Conservation (phyloP, 2,329 filamentous ascomycete species). For the Volutella citrinella region DNA sequence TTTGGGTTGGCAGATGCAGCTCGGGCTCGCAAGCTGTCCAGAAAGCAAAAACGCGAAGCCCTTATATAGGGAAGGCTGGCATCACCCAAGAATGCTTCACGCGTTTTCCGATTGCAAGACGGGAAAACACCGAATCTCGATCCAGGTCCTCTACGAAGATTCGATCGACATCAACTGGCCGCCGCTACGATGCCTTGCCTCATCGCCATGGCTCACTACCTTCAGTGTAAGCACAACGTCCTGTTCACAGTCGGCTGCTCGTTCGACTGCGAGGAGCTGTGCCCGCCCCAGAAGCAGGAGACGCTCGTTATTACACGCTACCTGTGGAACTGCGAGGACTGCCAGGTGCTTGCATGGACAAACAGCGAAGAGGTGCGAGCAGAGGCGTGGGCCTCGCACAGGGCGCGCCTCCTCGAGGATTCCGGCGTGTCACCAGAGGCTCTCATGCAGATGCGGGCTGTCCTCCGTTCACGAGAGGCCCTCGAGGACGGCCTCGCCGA, state of each 20-base stretch:
- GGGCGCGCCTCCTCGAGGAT: background rate
- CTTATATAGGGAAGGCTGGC: too few relatives aligned
- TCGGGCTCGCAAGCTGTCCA: too few relatives aligned
- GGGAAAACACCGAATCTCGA: too few relatives aligned
- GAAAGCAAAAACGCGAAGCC: too few relatives aligned
- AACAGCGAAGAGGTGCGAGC: slow-evolving; percentile 8
- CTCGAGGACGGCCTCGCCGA: slow-evolving; percentile 9
- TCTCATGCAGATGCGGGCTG: slow-evolving; percentile 3
- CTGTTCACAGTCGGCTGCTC: slow-evolving; percentile 29
- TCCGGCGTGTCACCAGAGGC: background rate
- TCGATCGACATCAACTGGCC: too few relatives aligned
- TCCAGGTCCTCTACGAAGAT: too few relatives aligned
- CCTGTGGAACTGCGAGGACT: slow-evolving; percentile 28
- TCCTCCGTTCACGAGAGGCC: too few relatives aligned
- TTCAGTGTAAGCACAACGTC: slow-evolving; percentile 22
- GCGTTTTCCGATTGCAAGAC: too few relatives aligned
- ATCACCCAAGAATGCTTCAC: too few relatives aligned
- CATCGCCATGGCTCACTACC: slow-evolving; percentile 23
- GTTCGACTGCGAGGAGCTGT: slow-evolving; percentile 20
- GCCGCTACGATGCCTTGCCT: slow-evolving; percentile 28
- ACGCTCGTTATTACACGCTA: slow-evolving; percentile 19
- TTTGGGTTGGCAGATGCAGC: too few relatives aligned
- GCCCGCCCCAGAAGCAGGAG: slow-evolving; percentile 14
- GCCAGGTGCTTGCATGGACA: slow-evolving; percentile 10
- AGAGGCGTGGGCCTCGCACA: slow-evolving; percentile 8